Evolutionary conservation across 83 land plant species (phyloP).

Genomic region (Diphasiastrum complanatum): DNA sequence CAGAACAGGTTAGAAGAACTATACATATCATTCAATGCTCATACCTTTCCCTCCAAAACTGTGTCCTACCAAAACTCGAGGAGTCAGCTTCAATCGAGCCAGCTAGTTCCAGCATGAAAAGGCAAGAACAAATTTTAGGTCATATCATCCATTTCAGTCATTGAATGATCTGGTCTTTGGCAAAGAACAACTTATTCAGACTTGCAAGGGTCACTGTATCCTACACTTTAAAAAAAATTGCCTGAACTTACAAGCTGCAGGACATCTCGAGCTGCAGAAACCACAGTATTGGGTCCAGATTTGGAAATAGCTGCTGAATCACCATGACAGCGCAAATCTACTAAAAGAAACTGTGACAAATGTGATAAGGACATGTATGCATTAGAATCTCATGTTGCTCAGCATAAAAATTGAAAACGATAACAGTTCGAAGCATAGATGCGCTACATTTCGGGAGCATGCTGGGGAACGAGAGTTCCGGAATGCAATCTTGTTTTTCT

Average conservation of each 20-base stretch:
- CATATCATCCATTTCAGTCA: no score
- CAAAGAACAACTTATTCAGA: no score
- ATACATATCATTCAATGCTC: not conserved
- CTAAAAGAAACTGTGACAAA: slow-evolving; percentile 70
- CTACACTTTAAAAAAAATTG: no score
- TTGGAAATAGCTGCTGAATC: slow-evolving; percentile 69
- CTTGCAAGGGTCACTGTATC: no score
- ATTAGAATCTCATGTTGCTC: not conserved
- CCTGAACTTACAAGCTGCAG: slow-evolving; percentile 68
- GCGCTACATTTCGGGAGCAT: no score
- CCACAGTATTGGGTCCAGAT: slow-evolving; percentile 78
- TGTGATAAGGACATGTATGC: not conserved
- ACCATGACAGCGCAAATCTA: slow-evolving; percentile 97
- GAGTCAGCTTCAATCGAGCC: slow-evolving; percentile 66
- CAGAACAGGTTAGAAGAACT: not conserved
- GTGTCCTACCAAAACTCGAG: slow-evolving; percentile 88
- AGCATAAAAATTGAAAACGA: not conserved
- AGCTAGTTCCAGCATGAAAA: slow-evolving; percentile 35
- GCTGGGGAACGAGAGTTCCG: no score
- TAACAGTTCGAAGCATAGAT: no score
- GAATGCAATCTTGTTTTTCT: no score
- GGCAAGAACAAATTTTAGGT: no score
- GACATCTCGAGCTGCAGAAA: slow-evolving; percentile 89
- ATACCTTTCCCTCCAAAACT: slow-evolving; percentile 99
- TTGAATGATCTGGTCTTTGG: no score